phyloP scores from a whole-genome alignment of 2,329 filamentous ascomycete genomes.

The Claviceps humidiphila region DNA sequence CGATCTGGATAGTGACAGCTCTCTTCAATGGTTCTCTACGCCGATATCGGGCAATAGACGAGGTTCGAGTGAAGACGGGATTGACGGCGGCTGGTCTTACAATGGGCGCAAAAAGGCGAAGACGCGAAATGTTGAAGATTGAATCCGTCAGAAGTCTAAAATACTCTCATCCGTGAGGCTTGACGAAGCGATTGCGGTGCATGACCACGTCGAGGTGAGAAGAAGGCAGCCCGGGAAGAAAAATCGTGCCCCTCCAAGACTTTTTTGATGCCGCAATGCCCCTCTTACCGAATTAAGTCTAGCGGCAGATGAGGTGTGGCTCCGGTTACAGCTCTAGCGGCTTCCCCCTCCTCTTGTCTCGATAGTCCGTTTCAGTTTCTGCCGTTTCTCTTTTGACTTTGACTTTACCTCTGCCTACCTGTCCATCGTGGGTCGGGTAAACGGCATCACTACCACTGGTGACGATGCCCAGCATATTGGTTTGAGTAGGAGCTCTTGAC shows the following conservation, averaged over 20 bases:
- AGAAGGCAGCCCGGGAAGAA: constrained; percentile 1
- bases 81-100: neutral
- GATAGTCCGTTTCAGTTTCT: neutral
- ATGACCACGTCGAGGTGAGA: neutral
- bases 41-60: constrained; percentile 1
- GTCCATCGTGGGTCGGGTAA: neutral
- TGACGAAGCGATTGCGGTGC: neutral
- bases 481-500: neutral
- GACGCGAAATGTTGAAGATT: neutral
- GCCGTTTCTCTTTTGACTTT: neutral
- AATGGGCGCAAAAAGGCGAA: neutral
- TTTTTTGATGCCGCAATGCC: constrained; percentile 9
- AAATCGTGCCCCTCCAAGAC: constrained; percentile 12
- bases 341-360: neutral
- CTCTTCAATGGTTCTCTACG: neutral
- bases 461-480: neutral
- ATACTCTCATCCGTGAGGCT: constrained; percentile 3
- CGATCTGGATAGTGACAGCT: neutral
- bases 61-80: neutral
- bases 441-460: neutral
- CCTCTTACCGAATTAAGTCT: constrained; percentile 19
- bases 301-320: constrained; percentile 8
- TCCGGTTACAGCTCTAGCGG: neutral
- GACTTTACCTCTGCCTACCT: neutral
- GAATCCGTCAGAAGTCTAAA: neutral